A percentile compares a stretch with the other conserved stretches of the same genome.
phyloP scores from a whole-genome alignment of 371 early-diverging fungal species.

The Coemansia sp. region DNA sequence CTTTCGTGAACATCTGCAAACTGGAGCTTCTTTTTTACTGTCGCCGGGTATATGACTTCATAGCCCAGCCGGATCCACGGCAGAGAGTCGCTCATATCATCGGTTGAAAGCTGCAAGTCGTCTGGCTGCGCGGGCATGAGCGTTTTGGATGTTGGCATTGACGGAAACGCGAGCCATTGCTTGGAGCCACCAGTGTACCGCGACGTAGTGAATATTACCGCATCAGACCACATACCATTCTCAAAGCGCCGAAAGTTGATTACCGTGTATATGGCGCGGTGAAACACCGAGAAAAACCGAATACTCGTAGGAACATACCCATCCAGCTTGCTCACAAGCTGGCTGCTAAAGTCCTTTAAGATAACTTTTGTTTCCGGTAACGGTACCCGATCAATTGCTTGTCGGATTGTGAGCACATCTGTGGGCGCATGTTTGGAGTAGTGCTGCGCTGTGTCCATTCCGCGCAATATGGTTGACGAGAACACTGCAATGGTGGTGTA shows the following conservation, averaged over 20 bases:
- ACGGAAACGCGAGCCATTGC: slow-evolving; percentile 32
- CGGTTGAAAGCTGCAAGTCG: too few species aligned
- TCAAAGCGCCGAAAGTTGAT: slow-evolving; percentile 26
- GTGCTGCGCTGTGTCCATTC: slow-evolving; percentile 17
- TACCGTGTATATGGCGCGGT: slow-evolving; percentile 27
- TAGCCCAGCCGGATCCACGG: slow-evolving; percentile 25
- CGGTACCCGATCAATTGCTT: slow-evolving; percentile 9
- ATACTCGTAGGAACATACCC: slow-evolving; percentile 29
- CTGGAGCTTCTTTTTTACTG: not conserved
- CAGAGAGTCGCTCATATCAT: not conserved
- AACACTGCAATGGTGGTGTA: slow-evolving; percentile 30
- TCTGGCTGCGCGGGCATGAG: not conserved
- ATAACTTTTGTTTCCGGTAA: slow-evolving; percentile 18
- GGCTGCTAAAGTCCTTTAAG: slow-evolving; percentile 13
- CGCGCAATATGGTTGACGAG: slow-evolving; percentile 30
- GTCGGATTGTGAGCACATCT: slow-evolving; percentile 21
- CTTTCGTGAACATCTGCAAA: slow-evolving; percentile 4
- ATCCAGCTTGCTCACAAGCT: slow-evolving; percentile 5
- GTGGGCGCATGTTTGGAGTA: slow-evolving; percentile 9
- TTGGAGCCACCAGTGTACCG: slow-evolving; percentile 36
- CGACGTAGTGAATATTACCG: slow-evolving; percentile 9
- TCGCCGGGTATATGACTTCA: slow-evolving; percentile 3
- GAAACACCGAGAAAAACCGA: slow-evolving; percentile 23
- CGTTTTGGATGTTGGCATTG: slow-evolving; percentile 4
- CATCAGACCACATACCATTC: slow-evolving; percentile 25